Base-by-base conservation (phyloP, 106 monocot species). In the Allium cepa region DNA sequence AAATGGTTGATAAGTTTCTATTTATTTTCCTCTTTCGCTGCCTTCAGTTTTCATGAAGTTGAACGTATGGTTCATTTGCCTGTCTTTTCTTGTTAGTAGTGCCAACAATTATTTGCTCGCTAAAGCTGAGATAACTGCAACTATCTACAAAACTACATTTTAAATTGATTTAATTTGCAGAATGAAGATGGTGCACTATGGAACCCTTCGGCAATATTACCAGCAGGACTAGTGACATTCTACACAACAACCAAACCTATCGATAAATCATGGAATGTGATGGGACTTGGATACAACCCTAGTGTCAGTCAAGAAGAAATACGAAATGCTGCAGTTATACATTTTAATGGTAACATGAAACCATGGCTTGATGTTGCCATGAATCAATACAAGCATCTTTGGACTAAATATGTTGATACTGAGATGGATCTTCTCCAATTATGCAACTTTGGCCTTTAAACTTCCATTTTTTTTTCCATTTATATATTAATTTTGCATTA, bases 311-410 rank as follows among this genome's bases (percentile, higher is more conserved):
- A 59, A 45, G 88, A 91, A 64, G 86, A 83, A 78, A 91, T 96
- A 17, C 62, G 67, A 8, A 85, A 79, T 49, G 94, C 94, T 0
- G 90, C 82, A 9, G 87, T 90, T 13, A 69, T 94, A 71, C 94
- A 94, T 80, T 94, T 85, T 74, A 85, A 83, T 57, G 94, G 94
- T 48, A 83, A 90, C 68, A 94, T 94, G 94, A 94, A 94, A 60
- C 94, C 94, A 8, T 94, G 94, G 94, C 87, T 94, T 28, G 94
- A 94, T 78, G 82, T 94, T 46, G 94, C 94, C 51, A 63, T 94
- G 77, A 94, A 88, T 70, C 94, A 91, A 67, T 94, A 94, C 78
- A 94, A 94, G 72, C 76, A 91, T 16, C 85, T 90, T 4, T 94
- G 94, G 94, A 87, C 87, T 17, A 87, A 94, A 71, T 90, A 91